Percentiles rank a stretch among this genome's conserved stretches.
Evolutionary conservation across 805 yeast species (phyloP).

Genomic region (Metschnikowia amazonensis): DNA sequence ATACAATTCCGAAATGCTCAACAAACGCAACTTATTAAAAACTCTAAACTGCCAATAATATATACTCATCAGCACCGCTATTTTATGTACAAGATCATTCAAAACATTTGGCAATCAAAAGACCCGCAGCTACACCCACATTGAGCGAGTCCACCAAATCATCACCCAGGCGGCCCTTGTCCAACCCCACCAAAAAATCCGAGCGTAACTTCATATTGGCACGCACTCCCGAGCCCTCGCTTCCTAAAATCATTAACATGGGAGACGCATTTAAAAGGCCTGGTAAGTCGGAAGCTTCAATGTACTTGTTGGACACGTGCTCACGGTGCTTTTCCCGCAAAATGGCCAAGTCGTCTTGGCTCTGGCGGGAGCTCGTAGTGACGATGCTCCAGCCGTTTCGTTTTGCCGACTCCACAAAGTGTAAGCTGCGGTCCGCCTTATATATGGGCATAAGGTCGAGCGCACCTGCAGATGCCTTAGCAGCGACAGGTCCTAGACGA

Average conservation of each 20-base stretch:
- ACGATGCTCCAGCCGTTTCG: slow-evolving; percentile 69
- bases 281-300: slow-evolving; percentile 43
- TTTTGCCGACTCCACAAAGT: slow-evolving; percentile 55
- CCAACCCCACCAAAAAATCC: slow-evolving; percentile 46
- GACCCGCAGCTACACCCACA: slow-evolving; percentile 85
- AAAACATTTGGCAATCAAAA: slow-evolving; percentile 41
- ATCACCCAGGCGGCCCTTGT: slow-evolving; percentile 27
- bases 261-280: slow-evolving; percentile 50
- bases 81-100: slow-evolving; percentile 3
- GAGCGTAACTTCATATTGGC: slow-evolving; percentile 57
- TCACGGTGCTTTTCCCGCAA: slow-evolving; percentile 26
- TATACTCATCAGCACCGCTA: too few species aligned
- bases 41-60: too few species aligned
- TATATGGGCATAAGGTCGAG: slow-evolving; percentile 67
- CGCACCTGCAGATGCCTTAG: slow-evolving; percentile 83
- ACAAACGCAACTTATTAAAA: too few species aligned
- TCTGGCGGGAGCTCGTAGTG: slow-evolving; percentile 48
- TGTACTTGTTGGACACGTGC: slow-evolving; percentile 30
- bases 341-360: slow-evolving; percentile 19
- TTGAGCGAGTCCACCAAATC: slow-evolving; percentile 70
- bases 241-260: slow-evolving; percentile 70
- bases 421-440: slow-evolving; percentile 53
- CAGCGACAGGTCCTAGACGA: slow-evolving; percentile 69
- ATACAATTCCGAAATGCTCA: too few species aligned
- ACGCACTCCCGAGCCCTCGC: slow-evolving; percentile 82